Evolutionary conservation across 768 basidiomycete species (phyloP), one percentile per base, ranked within the genome.

Genomic region (Coprinellus aureogranulatus): DNA sequence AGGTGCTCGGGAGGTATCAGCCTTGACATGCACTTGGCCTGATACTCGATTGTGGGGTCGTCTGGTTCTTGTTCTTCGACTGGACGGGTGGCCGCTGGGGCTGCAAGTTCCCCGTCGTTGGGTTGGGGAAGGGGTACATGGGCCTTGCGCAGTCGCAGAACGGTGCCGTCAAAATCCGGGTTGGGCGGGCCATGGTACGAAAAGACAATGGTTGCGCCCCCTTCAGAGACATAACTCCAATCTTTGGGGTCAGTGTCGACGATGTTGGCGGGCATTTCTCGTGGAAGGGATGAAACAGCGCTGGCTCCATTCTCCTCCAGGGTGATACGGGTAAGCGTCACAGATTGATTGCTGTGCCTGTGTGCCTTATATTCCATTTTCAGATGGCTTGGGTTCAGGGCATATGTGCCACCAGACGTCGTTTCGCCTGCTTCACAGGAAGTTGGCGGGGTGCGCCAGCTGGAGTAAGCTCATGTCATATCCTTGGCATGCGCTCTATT

Each of bases 141-240:
- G 3, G 69, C 62, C 70, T 98, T 98, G 55, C 88, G 81, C 54
- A 98, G 74, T 10, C 95, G 84, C 25, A 98, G 77, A 1, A 91
- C 88, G 40, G 75, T 90, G 10, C 84, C 83, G 51, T 79, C 70
- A 67, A 88, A 88, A 8, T 68, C 57, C 2, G 80, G 69, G 61
- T 82, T 70, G 6, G 67, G 49, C 20, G 81, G 76, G 0, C 94
- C 92, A 10, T 65, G 62, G 67, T 95, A 96, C 8, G 90, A 85
- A 70, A 94, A 92, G 16, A 98, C 92, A 62, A 93, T 84, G 5
- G 92, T 89, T 20, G 92, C 89, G 20, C 90, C 92, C n/a, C 96
- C 96, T 75, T 98, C 96, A 0, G 92, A 87, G 22, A 93, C 74
- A 67, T 98, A 98, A 60, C 68, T 73, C 94, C 95, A 98, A 69